A percentile compares a stretch with the other conserved stretches of the same genome.
Evolutionary conservation across 1,284 basidiomycete species (phyloP).

Genomic region (Heliocybe sulcata): DNA sequence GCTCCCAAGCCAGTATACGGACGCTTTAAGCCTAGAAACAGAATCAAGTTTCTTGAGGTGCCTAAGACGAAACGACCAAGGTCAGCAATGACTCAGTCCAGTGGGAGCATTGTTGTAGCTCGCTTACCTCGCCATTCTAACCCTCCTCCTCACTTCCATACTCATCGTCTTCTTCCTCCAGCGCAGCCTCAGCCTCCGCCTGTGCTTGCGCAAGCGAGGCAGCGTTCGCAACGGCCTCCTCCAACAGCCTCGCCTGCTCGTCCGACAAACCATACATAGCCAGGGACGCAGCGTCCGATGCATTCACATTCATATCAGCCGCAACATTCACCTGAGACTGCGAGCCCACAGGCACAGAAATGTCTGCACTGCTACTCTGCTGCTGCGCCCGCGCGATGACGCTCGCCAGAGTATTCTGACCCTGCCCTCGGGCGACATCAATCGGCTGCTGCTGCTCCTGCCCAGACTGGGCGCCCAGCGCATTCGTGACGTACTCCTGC

Average conservation of each 20-base stretch:
- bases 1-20: no score
- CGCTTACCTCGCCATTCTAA: not conserved
- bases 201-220: slow-evolving; percentile 66
- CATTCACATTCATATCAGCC: not conserved
- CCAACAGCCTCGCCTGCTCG: slow-evolving; percentile 57
- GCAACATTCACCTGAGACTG: slow-evolving; percentile 6
- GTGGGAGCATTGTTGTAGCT: no score
- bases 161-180: slow-evolving; percentile 54
- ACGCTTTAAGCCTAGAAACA: no score
- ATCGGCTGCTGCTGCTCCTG: slow-evolving; percentile 19
- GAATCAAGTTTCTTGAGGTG: no score
- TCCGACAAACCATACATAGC: slow-evolving; percentile 62
- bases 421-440: slow-evolving; percentile 33
- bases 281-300: slow-evolving; percentile 22
- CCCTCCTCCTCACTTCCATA: slow-evolving; percentile 21
- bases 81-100: no score
- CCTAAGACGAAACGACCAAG: no score
- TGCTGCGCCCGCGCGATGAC: slow-evolving; percentile 59
- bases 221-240: slow-evolving; percentile 63
- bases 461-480: slow-evolving; percentile 31
- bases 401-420: slow-evolving; percentile 58
- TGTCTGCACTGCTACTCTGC: slow-evolving; percentile 22
- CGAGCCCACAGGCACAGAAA: slow-evolving; percentile 12
- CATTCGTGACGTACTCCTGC: slow-evolving; percentile 48
- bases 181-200: slow-evolving; percentile 64